Conservation (phyloP, 2,329 filamentous ascomycete species). For the Gremmenia infestans region DNA sequence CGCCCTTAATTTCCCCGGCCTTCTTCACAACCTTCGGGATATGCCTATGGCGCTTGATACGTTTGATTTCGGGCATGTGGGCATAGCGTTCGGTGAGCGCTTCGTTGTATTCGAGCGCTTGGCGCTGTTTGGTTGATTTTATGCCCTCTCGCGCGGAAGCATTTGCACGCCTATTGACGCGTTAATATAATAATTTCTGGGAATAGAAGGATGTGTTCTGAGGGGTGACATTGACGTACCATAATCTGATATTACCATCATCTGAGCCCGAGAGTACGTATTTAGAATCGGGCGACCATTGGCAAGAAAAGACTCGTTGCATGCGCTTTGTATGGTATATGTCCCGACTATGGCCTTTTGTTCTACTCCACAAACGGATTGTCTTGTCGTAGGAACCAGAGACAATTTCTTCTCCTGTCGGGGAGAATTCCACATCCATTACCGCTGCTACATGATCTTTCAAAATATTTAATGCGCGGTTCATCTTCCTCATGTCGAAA, state of each 20-base stretch:
- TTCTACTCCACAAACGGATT: slow-evolving; percentile 76
- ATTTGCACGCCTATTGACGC: slow-evolving; percentile 57
- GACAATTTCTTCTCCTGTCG: slow-evolving; percentile 90
- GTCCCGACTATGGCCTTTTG: slow-evolving; percentile 79
- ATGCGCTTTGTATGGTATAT: slow-evolving; percentile 97
- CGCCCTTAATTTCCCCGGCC: slow-evolving; percentile 87
- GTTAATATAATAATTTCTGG: too few relatives aligned
- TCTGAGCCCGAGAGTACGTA: slow-evolving; percentile 90
- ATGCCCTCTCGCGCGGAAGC: slow-evolving; percentile 79
- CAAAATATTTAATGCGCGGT: slow-evolving; percentile 80
- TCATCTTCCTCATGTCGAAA: slow-evolving; percentile 91
- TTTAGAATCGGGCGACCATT: slow-evolving; percentile 83
- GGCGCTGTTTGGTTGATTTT: slow-evolving; percentile 77
- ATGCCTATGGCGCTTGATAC: slow-evolving; percentile 88
- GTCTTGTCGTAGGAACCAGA: slow-evolving; percentile 86
- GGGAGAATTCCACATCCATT: slow-evolving; percentile 94
- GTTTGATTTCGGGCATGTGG: slow-evolving; percentile 93
- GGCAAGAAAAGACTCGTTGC: slow-evolving; percentile 85
- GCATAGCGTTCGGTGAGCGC: slow-evolving; percentile 77
- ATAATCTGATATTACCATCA: slow-evolving; percentile 86
- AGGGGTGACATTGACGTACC: slow-evolving; percentile 31
- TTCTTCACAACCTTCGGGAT: slow-evolving; percentile 93
- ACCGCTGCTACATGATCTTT: slow-evolving; percentile 87
- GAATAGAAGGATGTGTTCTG: too few relatives aligned
- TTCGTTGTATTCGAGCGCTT: slow-evolving; percentile 88